Evolutionary conservation across 768 basidiomycete species (phyloP).

Genomic region (Tubosaeta sp.): DNA sequence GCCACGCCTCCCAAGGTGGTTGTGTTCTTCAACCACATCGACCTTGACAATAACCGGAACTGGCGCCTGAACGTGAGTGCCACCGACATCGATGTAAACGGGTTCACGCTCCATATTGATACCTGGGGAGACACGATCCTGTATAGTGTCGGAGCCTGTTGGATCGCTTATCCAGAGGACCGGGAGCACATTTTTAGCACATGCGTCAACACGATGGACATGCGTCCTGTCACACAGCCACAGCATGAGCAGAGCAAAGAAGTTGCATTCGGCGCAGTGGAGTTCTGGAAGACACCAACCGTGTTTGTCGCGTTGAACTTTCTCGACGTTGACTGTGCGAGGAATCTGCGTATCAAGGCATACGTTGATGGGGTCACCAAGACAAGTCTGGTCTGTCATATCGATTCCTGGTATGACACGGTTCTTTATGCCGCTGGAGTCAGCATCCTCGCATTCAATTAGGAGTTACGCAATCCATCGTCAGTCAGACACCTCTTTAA

Average conservation of each 20-base stretch:
- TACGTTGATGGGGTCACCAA: constrained; percentile 9
- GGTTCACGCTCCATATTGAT: constrained; percentile 14
- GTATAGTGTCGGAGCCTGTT: constrained; percentile 1
- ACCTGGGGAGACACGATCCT: constrained; percentile 10
- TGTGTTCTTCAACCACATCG: constrained; percentile 12
- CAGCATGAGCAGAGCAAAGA: constrained; percentile 3
- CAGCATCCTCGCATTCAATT: constrained; percentile 1
- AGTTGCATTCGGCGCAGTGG: constrained; percentile 1
- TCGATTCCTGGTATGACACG: constrained; percentile 12
- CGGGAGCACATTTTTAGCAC: constrained; percentile 16
- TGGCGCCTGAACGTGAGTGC: constrained; percentile 8
- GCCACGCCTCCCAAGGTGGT: constrained; percentile 15
- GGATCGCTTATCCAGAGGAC: constrained; percentile 22
- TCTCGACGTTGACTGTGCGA: constrained; percentile 7
- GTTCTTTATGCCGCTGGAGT: constrained; percentile 1
- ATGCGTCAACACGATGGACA: constrained; percentile 8
- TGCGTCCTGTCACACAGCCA: background rate
- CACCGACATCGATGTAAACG: constrained; percentile 7
- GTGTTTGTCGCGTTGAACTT: constrained; percentile 20
- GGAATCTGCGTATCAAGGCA: constrained; percentile 9
- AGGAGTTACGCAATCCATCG: background rate
- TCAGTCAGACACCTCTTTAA: background rate
- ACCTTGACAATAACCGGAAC: constrained; percentile 3
- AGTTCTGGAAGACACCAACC: constrained; percentile 11
- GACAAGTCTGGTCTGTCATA: constrained; percentile 3